These are phyloP conservation scores for Poa annua DNA, from an alignment of 176 grass and related monocot species.

Conservation along the genomic window DNA sequence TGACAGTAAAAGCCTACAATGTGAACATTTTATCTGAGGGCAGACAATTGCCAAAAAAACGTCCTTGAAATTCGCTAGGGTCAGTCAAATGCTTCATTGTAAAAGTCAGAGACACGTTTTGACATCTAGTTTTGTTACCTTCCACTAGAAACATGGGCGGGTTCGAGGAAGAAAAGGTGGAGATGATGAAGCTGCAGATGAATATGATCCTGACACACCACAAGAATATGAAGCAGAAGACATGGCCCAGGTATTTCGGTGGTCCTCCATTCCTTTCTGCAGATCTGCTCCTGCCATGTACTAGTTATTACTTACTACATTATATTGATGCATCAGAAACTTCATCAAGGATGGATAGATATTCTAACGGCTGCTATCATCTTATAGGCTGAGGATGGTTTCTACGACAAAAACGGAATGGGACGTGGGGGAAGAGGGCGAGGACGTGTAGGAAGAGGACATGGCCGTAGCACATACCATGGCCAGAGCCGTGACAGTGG, in stretches of 20 bases:
- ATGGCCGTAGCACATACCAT: constrained; percentile 50
- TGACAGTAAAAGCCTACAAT: background rate
- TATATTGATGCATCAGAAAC: too few relatives aligned
- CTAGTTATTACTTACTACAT: too few relatives aligned
- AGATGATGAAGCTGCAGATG: constrained; percentile 46
- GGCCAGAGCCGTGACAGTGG: constrained; percentile 39
- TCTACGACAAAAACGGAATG: constrained; percentile 48
- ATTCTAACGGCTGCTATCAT: constrained; percentile 1
- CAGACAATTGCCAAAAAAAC: background rate
- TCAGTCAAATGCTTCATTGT: constrained; percentile 1
- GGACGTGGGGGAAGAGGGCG: constrained; percentile 52
- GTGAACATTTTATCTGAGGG: constrained; percentile 10
- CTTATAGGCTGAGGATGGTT: constrained; percentile 54
- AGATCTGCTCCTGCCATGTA: background rate
- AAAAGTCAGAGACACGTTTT: background rate
- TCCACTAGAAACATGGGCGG: constrained; percentile 47
- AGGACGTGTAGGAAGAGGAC: constrained; percentile 58
- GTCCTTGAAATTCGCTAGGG: background rate
- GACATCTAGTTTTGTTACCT: constrained; percentile 9
- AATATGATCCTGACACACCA: constrained; percentile 47
- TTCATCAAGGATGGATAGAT: background rate
- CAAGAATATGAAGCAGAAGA: constrained; percentile 49
- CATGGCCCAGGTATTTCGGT: constrained; percentile 28
- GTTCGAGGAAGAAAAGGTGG: constrained; percentile 50
- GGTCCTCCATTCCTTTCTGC: background rate